phyloP scores from a whole-genome alignment of 164 flowering plant species.

The Vitis amurensis region DNA sequence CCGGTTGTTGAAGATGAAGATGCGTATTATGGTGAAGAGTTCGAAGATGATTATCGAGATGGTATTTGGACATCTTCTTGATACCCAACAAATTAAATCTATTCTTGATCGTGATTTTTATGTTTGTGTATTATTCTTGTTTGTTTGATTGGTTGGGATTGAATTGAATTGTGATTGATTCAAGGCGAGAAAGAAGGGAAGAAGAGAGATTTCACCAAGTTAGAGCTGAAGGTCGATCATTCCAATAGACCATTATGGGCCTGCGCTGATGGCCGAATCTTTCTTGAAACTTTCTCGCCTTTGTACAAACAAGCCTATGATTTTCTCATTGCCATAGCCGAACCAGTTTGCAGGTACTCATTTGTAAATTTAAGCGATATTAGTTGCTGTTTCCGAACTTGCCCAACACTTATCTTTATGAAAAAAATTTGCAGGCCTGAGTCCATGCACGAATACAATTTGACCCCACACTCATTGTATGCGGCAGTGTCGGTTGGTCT shows the following conservation, averaged over 20 bases:
- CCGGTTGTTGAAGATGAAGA: slow-evolving; percentile 18
- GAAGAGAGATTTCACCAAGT: slow-evolving; percentile 77
- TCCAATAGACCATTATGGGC: slow-evolving; percentile 94
- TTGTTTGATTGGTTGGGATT: background rate
- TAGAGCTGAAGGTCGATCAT: slow-evolving; percentile 90
- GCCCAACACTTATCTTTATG: background rate
- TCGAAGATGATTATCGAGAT: slow-evolving; percentile 21
- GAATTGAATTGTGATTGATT: slow-evolving; percentile 10
- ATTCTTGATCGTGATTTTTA: background rate
- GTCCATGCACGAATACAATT: slow-evolving; percentile 86
- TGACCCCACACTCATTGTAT: slow-evolving; percentile 88
- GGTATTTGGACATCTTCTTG: slow-evolving; percentile 9
- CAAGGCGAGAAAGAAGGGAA: slow-evolving; percentile 48
- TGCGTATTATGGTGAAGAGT: slow-evolving; percentile 16
- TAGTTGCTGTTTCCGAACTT: background rate
- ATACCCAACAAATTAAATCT: background rate
- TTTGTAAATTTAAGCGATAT: background rate
- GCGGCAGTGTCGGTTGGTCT: slow-evolving; percentile 98
- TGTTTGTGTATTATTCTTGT: background rate
- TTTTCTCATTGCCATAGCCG: slow-evolving; percentile 97
- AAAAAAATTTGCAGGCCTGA: slow-evolving; percentile 59
- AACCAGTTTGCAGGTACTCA: slow-evolving; percentile 95
- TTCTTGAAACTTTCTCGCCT: slow-evolving; percentile 85
- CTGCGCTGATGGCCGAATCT: slow-evolving; percentile 92
- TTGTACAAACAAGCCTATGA: slow-evolving; percentile 94